Conservation (phyloP, 2,329 filamentous ascomycete genomes). For the Dryadomyces quercus-mongolicae region DNA sequence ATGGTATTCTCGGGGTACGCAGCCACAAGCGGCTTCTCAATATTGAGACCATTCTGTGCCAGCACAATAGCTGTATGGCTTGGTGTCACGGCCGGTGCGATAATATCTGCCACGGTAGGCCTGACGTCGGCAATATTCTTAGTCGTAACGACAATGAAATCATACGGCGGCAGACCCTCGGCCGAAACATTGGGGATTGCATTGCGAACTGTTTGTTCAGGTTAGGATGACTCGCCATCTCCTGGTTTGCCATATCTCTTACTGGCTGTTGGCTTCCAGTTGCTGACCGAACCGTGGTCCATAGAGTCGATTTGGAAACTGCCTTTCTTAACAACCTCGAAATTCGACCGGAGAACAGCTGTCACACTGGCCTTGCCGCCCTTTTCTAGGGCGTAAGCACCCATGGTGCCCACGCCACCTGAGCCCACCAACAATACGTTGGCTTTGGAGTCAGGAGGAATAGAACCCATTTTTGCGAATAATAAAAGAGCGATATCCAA, state of each 20-base stretch:
- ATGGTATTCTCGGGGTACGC: slow-evolving; percentile 6
- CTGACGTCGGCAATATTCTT: slow-evolving; percentile 9
- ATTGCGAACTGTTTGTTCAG: slow-evolving; percentile 1
- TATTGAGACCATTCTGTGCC: slow-evolving; percentile 11
- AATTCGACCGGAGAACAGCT: slow-evolving; percentile 10
- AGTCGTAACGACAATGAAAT: slow-evolving; percentile 9
- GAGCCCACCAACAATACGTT: slow-evolving; percentile 7
- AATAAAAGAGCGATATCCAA: too few relatives aligned
- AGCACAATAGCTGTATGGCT: slow-evolving; percentile 7
- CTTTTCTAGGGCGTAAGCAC: slow-evolving; percentile 5
- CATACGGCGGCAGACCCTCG: slow-evolving; percentile 3
- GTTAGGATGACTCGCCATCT: too few relatives aligned
- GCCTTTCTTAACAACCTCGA: slow-evolving; percentile 1
- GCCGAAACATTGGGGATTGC: slow-evolving; percentile 3
- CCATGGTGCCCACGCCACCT: slow-evolving; percentile 9
- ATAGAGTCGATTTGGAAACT: slow-evolving; percentile 7
- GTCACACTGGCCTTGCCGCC: slow-evolving; percentile 8
- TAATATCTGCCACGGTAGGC: slow-evolving; percentile 6
- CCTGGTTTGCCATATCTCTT: neutral
- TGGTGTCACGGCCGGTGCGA: slow-evolving; percentile 7
- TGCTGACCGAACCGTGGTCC: slow-evolving; percentile 3
- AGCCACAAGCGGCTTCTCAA: slow-evolving; percentile 6
- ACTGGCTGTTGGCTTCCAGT: slow-evolving; percentile 3
- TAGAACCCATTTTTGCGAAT: neutral
- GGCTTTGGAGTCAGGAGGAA: neutral